Percentiles rank a stretch among this genome's conserved stretches.
Conservation (phyloP, 1,139 yeast genomes). For the Yamadazyma triangularis region DNA sequence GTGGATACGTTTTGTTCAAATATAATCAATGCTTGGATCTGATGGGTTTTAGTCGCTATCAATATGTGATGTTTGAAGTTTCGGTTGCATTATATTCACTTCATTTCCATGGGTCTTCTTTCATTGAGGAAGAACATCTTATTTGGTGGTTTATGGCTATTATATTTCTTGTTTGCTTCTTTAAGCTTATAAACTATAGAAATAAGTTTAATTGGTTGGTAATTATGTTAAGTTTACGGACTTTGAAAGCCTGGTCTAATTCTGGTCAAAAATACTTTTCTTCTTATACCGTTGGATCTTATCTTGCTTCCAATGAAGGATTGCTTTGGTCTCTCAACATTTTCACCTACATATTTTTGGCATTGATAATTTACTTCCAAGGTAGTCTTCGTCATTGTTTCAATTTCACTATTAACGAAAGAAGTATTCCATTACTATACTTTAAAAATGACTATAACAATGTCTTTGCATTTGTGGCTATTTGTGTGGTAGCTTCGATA, state of each 20-base stretch:
- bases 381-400: conserved; percentile 19
- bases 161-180: conserved; percentile 14
- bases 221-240: conserved; percentile 44
- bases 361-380: conserved; percentile 22
- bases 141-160: conserved; percentile 84
- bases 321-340: conserved; percentile 49
- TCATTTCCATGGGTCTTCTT: conserved; percentile 81
- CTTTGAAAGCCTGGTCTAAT: conserved; percentile 82
- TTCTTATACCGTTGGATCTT: conserved; percentile 42
- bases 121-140: conserved; percentile 97
- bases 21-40: conserved; percentile 7
- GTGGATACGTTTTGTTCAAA: conserved; percentile 14
- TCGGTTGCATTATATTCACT: conserved; percentile 37
- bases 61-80: conserved; percentile 3
- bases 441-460: conserved; percentile 11
- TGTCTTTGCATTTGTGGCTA: conserved; percentile 32
- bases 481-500: conserved; percentile 34
- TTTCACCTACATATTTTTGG: conserved; percentile 30
- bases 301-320: conserved; percentile 28
- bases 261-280: conserved; percentile 77
- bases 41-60: background rate
- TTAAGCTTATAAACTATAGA: conserved; percentile 9
- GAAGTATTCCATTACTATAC: conserved; percentile 7
- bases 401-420: conserved; percentile 8
- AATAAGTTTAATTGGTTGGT: conserved; percentile 17